Evolutionary conservation across 177 flowering plant genomes (phyloP), one percentile per base, ranked within the genome.

Genomic region (Vitis hybrid): DNA sequence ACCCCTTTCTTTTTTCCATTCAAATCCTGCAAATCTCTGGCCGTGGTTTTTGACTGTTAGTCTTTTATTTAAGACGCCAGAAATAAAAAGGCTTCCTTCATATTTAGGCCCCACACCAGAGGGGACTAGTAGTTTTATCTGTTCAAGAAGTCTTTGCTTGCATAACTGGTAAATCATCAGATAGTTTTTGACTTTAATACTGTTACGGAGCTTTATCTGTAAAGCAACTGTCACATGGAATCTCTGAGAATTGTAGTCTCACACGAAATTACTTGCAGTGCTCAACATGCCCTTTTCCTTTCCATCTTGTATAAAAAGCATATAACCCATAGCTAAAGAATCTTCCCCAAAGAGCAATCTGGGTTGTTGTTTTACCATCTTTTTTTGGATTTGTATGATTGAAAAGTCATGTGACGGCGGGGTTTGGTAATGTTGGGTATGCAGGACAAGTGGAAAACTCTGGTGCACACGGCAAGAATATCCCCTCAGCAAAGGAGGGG

Each of bases 401-500:
- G 33, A 9, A 33, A 20, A 52, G 10, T 10, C 57, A 53, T 17
- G 19, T 64, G 73, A 9, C 71, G 71, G 66, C 33, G 20, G 47
- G 47, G 14, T 60, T 49, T 61, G 49, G 68, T 57, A 28, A 28
- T 28, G 31, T 31, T 18, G 22, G 19, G 62, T 18, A 51, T 61
- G 62, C 85, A 90, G 91, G 94, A 89, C 66, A 89, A 89, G 71
- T 89, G 92, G 94, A 90, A 88, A 80, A 88, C 92, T 13, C 75
- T 89, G 80, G 92, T 89, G 69, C 92, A 89, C 86, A 88, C 92
- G 63, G 90, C 92, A 58, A 78, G 83, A 78, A 90, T 88, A 67
- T 80, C 94, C 55, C 94, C 94, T 4, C 94, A 90, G 63, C 94
- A 90, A 62, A 83, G 94, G 77, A 84, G 94, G 77, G 94, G 94